phyloP scores from a whole-genome alignment of 2,329 filamentous ascomycete genomes.

The Fusarium algeriense region DNA sequence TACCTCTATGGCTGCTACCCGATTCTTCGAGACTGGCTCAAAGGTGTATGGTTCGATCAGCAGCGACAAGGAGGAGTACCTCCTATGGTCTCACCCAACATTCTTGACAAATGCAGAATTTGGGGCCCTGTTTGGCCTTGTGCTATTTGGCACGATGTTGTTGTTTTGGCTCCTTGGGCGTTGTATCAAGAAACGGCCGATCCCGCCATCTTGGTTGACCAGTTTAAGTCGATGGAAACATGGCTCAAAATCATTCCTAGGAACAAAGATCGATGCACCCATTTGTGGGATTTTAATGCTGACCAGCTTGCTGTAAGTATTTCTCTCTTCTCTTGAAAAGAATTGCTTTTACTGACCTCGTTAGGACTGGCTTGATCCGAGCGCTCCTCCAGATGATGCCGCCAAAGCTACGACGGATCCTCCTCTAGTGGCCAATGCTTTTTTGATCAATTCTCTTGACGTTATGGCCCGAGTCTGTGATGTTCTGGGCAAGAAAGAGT shows the following conservation, averaged over 20 bases:
- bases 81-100: conserved; percentile 40
- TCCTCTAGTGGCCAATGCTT: conserved; percentile 60
- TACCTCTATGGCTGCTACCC: conserved; percentile 64
- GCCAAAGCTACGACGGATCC: conserved; percentile 55
- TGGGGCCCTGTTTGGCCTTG: conserved; percentile 45
- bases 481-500: conserved; percentile 47
- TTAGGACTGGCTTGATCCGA: conserved; percentile 64
- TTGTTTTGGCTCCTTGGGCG: conserved; percentile 57
- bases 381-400: conserved; percentile 56
- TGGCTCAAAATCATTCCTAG: conserved; percentile 54
- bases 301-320: conserved; percentile 41
- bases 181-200: conserved; percentile 57
- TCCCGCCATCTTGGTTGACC: conserved; percentile 50
- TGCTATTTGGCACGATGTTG: conserved; percentile 59
- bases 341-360: background rate
- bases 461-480: conserved; percentile 53
- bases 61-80: conserved; percentile 33
- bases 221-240: conserved; percentile 55
- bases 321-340: rapidly evolving
- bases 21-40: conserved; percentile 58
- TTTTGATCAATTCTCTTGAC: conserved; percentile 58
- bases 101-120: conserved; percentile 16
- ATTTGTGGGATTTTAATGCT: conserved; percentile 54
- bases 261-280: conserved; percentile 51
- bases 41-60: conserved; percentile 40